Evolutionary conservation across 2,329 filamentous ascomycete species (phyloP), one percentile per base, ranked within the genome.

Genomic region (Diaporthe vexans): DNA sequence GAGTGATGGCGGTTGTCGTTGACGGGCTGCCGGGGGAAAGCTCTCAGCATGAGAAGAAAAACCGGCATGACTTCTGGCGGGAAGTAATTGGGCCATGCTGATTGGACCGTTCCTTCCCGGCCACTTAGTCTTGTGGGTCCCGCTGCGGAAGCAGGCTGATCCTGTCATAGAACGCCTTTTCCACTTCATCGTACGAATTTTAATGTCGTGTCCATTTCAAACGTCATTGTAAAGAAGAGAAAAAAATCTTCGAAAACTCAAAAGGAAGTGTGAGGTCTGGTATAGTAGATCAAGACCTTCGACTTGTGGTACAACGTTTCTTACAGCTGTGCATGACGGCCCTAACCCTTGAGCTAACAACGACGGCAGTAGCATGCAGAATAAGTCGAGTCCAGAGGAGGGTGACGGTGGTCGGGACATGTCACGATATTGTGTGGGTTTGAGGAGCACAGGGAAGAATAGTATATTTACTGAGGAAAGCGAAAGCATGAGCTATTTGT

Each of bases 81-180:
- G 48, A 63, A 46, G 58, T 63, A 88, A 88, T 88, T 87, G 86
- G 80, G 80, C 75, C 78, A 78, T 78, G 29, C 84, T 88, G 84
- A 88, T 88, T 88, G 86, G 87, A 71, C 78, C 61, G 73, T 46
- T 71, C 73, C 35, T 33, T 59, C 57, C 35, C 57, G 24, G 24
- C 59, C 40, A 61, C 37, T 13, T 43, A 46, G 58, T 7, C 37
- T 61, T 26, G 58, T 61, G 58, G 58, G 58, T 24, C 24, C 58
- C 58, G 43, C 58, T 21, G 29, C 58, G 37, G 37, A 61, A 61
- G 58, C 58, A 46, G 21, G 21, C 37, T 61, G 58, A 61, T 10
- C 17, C 10, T 61, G 24, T 13, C 33, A 11, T 35, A 37, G 29
- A 37, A 37, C 56, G 10, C 10, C 56, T 1, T 35, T 37, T 58